These are phyloP conservation scores for Acanthamoeba polyphaga DNA, from an alignment of 208 protist species.

Conservation along the genomic window DNA sequence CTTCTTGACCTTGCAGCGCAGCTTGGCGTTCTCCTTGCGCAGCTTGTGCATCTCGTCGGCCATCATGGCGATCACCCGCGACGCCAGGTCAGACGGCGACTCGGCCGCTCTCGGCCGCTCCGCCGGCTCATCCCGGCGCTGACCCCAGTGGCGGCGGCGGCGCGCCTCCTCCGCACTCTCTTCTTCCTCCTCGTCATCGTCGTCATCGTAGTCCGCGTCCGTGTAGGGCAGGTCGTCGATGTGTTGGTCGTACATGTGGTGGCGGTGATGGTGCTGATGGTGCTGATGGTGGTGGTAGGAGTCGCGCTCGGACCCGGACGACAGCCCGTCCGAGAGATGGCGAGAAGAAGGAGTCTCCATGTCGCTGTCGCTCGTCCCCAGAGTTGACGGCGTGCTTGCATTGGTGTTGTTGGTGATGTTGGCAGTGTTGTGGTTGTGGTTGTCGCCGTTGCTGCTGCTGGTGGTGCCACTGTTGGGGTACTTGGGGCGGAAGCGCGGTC, in stretches of 20 bases:
- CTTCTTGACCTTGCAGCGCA: conserved; percentile 10
- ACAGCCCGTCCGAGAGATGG: no score
- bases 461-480: not conserved
- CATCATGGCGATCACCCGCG: conserved; percentile 1
- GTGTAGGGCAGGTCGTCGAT: not conserved
- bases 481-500: conserved; percentile 15
- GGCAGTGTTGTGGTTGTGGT: no score
- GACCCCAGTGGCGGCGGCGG: not conserved
- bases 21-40: conserved; percentile 2
- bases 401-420: not conserved
- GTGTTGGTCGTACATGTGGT: not conserved
- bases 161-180: not conserved
- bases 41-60: conserved; percentile 3
- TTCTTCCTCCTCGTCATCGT: not conserved
- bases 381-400: not conserved
- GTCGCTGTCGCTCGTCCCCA: not conserved
- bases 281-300: no score
- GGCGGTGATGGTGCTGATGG: not conserved
- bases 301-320: no score
- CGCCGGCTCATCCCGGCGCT: not conserved
- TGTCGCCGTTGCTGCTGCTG: not conserved
- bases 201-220: not conserved
- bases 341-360: no score
- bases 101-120: not conserved
- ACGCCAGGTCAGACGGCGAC: not conserved